Conservation (phyloP, 352 stramenopile genomes). For the Pythium phragmitis region DNA sequence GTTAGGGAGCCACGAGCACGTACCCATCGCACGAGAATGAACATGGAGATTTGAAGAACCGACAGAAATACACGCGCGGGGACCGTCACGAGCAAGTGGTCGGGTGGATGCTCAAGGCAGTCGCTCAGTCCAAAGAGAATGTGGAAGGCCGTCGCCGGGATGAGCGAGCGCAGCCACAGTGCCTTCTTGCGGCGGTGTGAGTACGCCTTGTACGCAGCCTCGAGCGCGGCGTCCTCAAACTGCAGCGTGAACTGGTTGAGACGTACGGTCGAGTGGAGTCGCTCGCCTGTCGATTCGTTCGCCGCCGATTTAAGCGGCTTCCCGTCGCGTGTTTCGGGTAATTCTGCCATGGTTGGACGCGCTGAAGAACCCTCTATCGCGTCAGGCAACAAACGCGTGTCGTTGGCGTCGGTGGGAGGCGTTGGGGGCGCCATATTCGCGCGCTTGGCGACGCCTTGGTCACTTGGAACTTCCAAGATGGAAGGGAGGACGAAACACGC, state of each 20-base stretch:
- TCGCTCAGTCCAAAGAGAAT: slow-evolving; percentile 75
- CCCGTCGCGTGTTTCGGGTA: slow-evolving; percentile 2
- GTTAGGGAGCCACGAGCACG: slow-evolving; percentile 4
- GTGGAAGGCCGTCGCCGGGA: slow-evolving; percentile 67
- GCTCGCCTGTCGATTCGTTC: not conserved
- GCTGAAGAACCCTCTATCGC: not conserved
- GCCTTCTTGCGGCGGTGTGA: slow-evolving; percentile 78
- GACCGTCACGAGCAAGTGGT: slow-evolving; percentile 73
- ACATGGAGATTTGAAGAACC: slow-evolving; percentile 74
- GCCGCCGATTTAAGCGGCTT: not conserved
- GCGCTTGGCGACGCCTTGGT: not conserved
- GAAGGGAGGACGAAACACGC: no score
- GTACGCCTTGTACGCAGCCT: slow-evolving; percentile 59
- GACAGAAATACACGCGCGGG: slow-evolving; percentile 66
- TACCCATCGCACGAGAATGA: slow-evolving; percentile 69
- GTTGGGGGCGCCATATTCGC: not conserved
- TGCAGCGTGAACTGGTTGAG: slow-evolving; percentile 81
- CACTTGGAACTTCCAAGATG: not conserved
- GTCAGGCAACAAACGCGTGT: not conserved
- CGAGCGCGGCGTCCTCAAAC: slow-evolving; percentile 70
- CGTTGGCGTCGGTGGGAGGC: not conserved
- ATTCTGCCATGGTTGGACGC: not conserved
- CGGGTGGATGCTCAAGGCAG: slow-evolving; percentile 60
- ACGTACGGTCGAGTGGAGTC: slow-evolving; percentile 72
- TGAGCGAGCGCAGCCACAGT: slow-evolving; percentile 78